These are phyloP conservation scores for Pythium dissotocum DNA, from an alignment of 352 stramenopile genomes.

Conservation along the genomic window DNA sequence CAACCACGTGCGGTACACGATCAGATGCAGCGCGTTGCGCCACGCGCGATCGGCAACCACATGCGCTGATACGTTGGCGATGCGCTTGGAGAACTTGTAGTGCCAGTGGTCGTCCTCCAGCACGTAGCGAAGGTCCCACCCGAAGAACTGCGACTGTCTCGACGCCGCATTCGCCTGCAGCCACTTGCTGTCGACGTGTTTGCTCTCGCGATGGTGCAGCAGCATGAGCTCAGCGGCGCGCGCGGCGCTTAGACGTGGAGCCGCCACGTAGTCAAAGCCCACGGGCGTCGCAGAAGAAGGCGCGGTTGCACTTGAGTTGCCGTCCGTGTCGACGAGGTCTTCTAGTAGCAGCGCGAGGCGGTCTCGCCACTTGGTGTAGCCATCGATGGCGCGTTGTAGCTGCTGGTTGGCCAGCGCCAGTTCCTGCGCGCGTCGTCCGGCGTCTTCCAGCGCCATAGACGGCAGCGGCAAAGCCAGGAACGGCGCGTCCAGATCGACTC, in stretches of 20 bases:
- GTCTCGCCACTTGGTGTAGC: conserved; percentile 49
- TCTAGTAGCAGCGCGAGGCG: conserved; percentile 46
- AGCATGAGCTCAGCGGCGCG: conserved; percentile 41
- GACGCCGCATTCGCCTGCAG: conserved; percentile 20
- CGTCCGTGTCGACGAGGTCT: conserved; percentile 27
- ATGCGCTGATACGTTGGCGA: neutral
- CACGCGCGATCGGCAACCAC: conserved; percentile 36
- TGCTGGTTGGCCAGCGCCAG: conserved; percentile 37
- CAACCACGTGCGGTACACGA: conserved; percentile 40
- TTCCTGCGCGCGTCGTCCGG: conserved; percentile 26
- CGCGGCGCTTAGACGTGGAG: conserved; percentile 28
- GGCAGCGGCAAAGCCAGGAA: neutral
- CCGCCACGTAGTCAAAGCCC: neutral
- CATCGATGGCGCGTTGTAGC: conserved; percentile 37
- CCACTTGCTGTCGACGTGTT: conserved; percentile 35
- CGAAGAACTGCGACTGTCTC: conserved; percentile 39
- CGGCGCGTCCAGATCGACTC: neutral
- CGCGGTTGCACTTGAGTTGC: neutral
- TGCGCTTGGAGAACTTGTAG: conserved; percentile 25
- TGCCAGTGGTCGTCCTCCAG: conserved; percentile 36
- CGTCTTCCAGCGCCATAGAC: conserved; percentile 29
- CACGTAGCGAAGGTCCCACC: conserved; percentile 46
- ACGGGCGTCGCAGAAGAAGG: too few species aligned
- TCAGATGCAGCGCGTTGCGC: conserved; percentile 42
- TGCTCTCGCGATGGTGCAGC: conserved; percentile 32